Base-by-base conservation (phyloP, 371 early-diverging fungal genomes). In the Quaeritorhiza haematococci region DNA sequence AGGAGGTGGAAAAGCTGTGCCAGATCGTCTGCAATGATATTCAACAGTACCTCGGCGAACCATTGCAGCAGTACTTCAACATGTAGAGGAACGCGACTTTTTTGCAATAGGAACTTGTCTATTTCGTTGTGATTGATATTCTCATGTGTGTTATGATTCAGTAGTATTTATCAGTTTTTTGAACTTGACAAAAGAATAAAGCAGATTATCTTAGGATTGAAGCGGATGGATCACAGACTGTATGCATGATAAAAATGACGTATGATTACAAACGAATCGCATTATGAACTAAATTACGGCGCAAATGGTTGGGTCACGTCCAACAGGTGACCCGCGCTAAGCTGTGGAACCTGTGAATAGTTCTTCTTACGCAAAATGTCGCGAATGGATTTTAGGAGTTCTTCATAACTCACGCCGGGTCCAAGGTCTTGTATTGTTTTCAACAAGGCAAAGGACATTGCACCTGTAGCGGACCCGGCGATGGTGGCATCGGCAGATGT, bases 391-490 rank as follows among this genome's bases (percentile, higher is more conserved):
- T 84, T 80, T 33, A 96, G 67, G 24, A 96, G 70, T 66, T 91
- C 82, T 23, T 84, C 66, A 58, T 91, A 92, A 3, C 87, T 82
- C 50, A 65, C 53, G 32, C 61, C 81, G 76, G 78, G 76, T 33
- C 84, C 85, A 10, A 56, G 61, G 50, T 79, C 71, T 56, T 26
- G 13, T n/a, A 93, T 62, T 15, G 74, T 68, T 19, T 69, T 69
- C 49, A 84, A 82, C 8, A 96, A 82, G 0, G 95, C 92, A 67
- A 85, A 85, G 17, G 87, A 85, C 92, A 96, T 89, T 38, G 96
- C 96, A 24, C 96, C 78, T 17, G 64, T 64, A 8, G 66, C 56
- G 19, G 56, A 15, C 15, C 66, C 59, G 1, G 56, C 56, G 55
- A 73, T 67, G 23, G 70, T 66, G 15, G 93, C 84, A 72, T 94